These are phyloP conservation scores for Penicillium sp. DNA, from an alignment of 2,329 filamentous ascomycete species.

Conservation along the genomic window DNA sequence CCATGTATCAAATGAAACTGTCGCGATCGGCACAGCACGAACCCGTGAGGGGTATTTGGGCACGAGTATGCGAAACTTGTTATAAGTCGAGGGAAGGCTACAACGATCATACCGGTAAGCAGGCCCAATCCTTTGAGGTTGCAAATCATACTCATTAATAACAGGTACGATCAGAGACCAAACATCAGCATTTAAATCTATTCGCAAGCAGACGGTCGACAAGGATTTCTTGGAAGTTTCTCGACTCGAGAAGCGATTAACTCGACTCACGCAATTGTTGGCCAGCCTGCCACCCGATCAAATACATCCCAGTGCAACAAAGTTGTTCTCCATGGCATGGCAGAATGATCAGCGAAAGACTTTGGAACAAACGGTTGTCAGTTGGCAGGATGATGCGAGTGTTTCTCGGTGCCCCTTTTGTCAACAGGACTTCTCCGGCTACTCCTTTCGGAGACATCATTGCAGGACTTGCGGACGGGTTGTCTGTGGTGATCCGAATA, in stretches of 20 bases:
- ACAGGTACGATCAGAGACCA: conserved; percentile 66
- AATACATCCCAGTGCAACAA: conserved; percentile 50
- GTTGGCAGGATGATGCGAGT: conserved; percentile 86
- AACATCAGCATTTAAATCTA: conserved; percentile 65
- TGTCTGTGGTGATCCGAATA: conserved; percentile 83
- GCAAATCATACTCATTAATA: conserved; percentile 5
- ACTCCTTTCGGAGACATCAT: conserved; percentile 90
- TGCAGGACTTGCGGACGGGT: conserved; percentile 91
- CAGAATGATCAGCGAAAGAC: conserved; percentile 74
- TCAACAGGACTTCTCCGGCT: conserved; percentile 90
- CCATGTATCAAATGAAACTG: conserved; percentile 99
- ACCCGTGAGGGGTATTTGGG: conserved; percentile 87
- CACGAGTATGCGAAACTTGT: conserved; percentile 95
- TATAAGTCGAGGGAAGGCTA: conserved; percentile 96
- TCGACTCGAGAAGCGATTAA: conserved; percentile 84
- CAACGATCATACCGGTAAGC: conserved; percentile 71
- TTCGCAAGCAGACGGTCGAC: conserved; percentile 76
- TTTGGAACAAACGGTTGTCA: conserved; percentile 87
- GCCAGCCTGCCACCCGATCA: conserved; percentile 71
- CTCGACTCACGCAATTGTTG: conserved; percentile 81
- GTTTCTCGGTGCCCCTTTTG: conserved; percentile 88
- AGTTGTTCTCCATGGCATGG: conserved; percentile 55
- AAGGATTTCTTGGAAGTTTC: conserved; percentile 84
- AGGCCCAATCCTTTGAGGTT: neutral
- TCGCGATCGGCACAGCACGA: conserved; percentile 87